Percentiles rank a stretch among this genome's conserved stretches.
phyloP scores from a whole-genome alignment of 2,329 filamentous ascomycete genomes.

The Monilinia fructigena region DNA sequence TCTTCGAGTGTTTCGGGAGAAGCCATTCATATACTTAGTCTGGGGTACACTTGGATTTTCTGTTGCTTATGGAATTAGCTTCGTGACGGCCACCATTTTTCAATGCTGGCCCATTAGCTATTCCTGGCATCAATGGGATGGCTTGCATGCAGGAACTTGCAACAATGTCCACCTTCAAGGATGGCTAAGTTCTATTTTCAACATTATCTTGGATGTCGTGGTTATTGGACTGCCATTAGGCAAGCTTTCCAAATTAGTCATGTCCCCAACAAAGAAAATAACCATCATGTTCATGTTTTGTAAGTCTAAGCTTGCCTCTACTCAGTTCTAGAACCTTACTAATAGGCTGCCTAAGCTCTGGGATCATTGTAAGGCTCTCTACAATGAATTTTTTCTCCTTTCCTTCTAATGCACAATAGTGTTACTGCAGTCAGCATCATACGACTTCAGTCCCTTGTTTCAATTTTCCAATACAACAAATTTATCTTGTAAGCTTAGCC shows the following conservation, averaged over 20 bases:
- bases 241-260: neutral
- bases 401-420: neutral
- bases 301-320: too few species aligned
- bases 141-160: neutral
- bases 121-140: neutral
- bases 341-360: neutral
- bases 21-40: neutral
- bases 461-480: neutral
- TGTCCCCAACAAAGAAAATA: neutral
- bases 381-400: neutral
- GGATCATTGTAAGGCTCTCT: neutral
- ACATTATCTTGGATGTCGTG: neutral
- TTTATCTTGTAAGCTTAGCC: neutral
- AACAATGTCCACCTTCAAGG: neutral
- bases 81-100: neutral
- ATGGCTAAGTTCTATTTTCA: neutral
- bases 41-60: neutral
- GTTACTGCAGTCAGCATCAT: neutral
- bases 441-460: neutral
- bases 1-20: neutral
- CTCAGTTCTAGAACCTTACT: too few species aligned
- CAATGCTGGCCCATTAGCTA: neutral
- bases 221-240: neutral
- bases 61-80: neutral
- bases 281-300: neutral